Base-by-base conservation (phyloP, 73 alveolate species). In the Paramecium sonneborni region DNA sequence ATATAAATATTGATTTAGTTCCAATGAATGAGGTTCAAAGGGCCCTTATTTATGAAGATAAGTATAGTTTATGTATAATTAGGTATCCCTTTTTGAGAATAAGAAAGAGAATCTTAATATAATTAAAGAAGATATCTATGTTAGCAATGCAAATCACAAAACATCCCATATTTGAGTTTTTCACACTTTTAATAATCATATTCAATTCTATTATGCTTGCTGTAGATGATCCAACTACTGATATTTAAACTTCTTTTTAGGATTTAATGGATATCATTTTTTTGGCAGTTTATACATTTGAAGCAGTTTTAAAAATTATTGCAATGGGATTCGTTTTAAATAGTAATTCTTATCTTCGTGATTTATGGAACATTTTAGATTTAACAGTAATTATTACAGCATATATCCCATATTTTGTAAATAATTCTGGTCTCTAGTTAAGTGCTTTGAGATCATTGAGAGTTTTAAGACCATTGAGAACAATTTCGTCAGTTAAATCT, bases 381-480 rank as follows among this genome's bases (percentile, higher is more conserved):
- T 93, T 95, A 39, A 35, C 93, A 1, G 74, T 96, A 21, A 93
- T 97, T 6, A 46, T 95, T 37, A 86, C 96, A 37, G 98, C 95
- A 39, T 97, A 92, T 52, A 10, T 97, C n/a, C 93, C 96, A 8
- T 67, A 93, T 55, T n/a, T 93, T 26, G 55, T 95, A 38, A 24
- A 62, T 44, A 94, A 95, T 5, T 92, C 94, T 9, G 92, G 85
- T 5, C 94, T 92, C 5, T 85, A 95, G 35, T 79, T 98, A 14
- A 93, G 96, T 15, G 99, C 98, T 2, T 93, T 98, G 41, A 85
- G 99, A 79, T 95, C 99, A 14, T 95, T 98, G 74, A 95, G 99
- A 94, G 99, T 98, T 39, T 84, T 98, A 26, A 95, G 99, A 57
- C 99, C 99, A 28, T 92, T 98, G 57, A 97, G 98, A 95, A 97